Conservation (phyloP, 257 asterid species). For the Linaria vulgaris region DNA sequence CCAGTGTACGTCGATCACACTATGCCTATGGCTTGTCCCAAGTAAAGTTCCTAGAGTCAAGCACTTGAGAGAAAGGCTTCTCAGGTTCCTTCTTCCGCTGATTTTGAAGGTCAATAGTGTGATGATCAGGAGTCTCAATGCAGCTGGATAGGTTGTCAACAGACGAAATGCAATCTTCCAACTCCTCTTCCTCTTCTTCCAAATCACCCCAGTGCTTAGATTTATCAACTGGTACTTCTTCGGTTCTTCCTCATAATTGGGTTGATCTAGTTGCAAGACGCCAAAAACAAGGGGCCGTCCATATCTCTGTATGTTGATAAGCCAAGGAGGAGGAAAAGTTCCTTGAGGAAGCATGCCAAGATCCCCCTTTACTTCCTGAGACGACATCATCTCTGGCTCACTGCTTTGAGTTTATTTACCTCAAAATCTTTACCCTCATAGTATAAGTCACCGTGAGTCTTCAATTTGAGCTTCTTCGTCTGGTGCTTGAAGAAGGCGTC, state of each 20-base stretch:
- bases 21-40: conserved; percentile 82
- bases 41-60: conserved; percentile 81
- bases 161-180: conserved; percentile 85
- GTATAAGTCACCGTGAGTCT: conserved; percentile 87
- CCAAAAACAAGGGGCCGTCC: conserved; percentile 94
- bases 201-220: conserved; percentile 95
- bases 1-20: too few species aligned
- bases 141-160: conserved; percentile 96
- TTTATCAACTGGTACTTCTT: conserved; percentile 96
- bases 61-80: conserved; percentile 91
- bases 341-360: conserved; percentile 99
- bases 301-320: conserved; percentile 91
- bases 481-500: conserved; percentile 97
- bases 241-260: conserved; percentile 67
- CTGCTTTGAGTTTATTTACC: conserved; percentile 43
- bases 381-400: conserved; percentile 74
- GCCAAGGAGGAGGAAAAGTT: conserved; percentile 99
- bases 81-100: conserved; percentile 99
- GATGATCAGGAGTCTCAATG: conserved; percentile 96
- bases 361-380: conserved; percentile 82
- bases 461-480: conserved; percentile 91
- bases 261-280: conserved; percentile 75
- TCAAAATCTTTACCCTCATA: conserved; percentile 96
- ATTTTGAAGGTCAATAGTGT: conserved; percentile 94
- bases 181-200: conserved; percentile 89